Evolutionary conservation across 108 stramenopile genomes (phyloP).

Genomic region (Cyclotella baltica): DNA sequence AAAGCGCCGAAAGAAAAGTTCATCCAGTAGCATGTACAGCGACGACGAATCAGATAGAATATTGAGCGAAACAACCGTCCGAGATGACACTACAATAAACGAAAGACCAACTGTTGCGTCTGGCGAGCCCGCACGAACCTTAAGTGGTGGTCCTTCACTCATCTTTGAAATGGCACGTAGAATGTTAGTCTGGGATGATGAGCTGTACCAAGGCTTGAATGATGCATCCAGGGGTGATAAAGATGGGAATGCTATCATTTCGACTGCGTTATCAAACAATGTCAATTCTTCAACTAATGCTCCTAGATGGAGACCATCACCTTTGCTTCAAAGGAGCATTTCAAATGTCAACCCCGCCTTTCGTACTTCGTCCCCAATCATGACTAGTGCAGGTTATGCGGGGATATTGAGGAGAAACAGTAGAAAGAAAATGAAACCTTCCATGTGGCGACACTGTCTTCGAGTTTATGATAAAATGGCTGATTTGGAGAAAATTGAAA

Average conservation of each 20-base stretch:
- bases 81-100: neutral
- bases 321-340: slow-evolving; percentile 64
- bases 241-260: neutral
- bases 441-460: slow-evolving; percentile 75
- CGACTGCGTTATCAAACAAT: neutral
- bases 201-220: slow-evolving; percentile 46
- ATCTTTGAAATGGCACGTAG: slow-evolving; percentile 83
- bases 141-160: slow-evolving; percentile 63
- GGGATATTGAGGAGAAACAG: slow-evolving; percentile 74
- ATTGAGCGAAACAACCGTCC: neutral
- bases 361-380: slow-evolving; percentile 70
- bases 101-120: neutral
- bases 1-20: slow-evolving; percentile 4
- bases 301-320: slow-evolving; percentile 64
- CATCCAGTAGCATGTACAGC: neutral
- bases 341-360: slow-evolving; percentile 77
- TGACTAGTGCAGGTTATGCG: slow-evolving; percentile 84
- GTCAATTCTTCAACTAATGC: neutral
- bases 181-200: slow-evolving; percentile 66
- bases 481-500: slow-evolving; percentile 40
- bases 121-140: slow-evolving; percentile 25
- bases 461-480: slow-evolving; percentile 79
- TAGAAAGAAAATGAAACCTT: slow-evolving; percentile 79
- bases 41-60: neutral
- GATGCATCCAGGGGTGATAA: slow-evolving; percentile 29